A percentile compares a stretch with the other conserved stretches of the same genome.
Evolutionary conservation across 805 yeast genomes (phyloP).

Genomic region (Candida hungchunana): DNA sequence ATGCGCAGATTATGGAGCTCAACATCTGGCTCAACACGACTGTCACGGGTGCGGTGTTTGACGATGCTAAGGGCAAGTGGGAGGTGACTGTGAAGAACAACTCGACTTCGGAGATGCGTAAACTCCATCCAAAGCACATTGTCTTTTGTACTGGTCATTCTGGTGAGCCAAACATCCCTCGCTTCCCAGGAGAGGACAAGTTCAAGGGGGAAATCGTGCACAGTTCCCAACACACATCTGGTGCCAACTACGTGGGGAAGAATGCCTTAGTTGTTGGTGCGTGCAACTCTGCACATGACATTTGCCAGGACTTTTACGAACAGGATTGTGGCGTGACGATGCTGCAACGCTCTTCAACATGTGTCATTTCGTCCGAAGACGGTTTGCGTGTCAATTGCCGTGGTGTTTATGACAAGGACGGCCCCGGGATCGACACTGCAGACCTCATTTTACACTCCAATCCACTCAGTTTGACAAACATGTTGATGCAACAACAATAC

Average conservation of each 20-base stretch:
- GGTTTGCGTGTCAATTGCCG: conserved; percentile 30
- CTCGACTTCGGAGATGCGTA: conserved; percentile 24
- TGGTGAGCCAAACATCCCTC: conserved; percentile 41
- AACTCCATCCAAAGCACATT: conserved; percentile 33
- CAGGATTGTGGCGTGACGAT: conserved; percentile 39
- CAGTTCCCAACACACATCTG: conserved; percentile 39
- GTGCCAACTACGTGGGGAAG: conserved; percentile 37
- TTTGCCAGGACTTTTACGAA: conserved; percentile 41
- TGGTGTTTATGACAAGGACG: conserved; percentile 35
- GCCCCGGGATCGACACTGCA: conserved; percentile 36
- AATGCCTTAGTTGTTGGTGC: conserved; percentile 42
- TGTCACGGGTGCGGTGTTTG: conserved; percentile 30
- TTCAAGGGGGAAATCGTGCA: conserved; percentile 39
- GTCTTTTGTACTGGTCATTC: conserved; percentile 44
- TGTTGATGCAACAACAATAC: conserved; percentile 35
- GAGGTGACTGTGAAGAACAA: conserved; percentile 30
- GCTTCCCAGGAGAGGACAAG: conserved; percentile 29
- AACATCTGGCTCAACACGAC: conserved; percentile 33
- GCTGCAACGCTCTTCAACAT: conserved; percentile 43
- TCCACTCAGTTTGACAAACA: conserved; percentile 34
- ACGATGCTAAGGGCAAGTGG: conserved; percentile 31
- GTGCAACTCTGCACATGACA: conserved; percentile 44
- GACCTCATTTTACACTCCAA: conserved; percentile 34
- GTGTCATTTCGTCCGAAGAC: conserved; percentile 35
- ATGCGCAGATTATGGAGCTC: conserved; percentile 38